These are phyloP conservation scores for Ceratobasidium papillatum DNA, from an alignment of 1,284 basidiomycete genomes.

Conservation along the genomic window DNA sequence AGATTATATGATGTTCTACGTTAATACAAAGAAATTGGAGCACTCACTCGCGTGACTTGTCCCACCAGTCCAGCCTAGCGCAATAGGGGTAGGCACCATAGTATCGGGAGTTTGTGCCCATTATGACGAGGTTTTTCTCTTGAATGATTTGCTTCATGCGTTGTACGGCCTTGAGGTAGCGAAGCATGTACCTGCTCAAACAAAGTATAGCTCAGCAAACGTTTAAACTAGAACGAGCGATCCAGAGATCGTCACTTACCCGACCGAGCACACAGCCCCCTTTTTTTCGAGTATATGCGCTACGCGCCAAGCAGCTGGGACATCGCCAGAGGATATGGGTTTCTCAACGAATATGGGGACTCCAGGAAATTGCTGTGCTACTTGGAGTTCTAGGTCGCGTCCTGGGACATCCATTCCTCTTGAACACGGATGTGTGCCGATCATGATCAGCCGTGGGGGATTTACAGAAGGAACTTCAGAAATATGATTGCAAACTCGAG, in stretches of 20 bases:
- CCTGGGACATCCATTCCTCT: conserved; percentile 81
- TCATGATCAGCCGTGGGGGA: conserved; percentile 74
- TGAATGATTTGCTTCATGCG: conserved; percentile 97
- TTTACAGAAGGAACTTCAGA: conserved; percentile 74
- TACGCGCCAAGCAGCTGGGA: conserved; percentile 54
- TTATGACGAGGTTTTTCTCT: conserved; percentile 95
- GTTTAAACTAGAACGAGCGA: conserved; percentile 4
- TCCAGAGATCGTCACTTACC: conserved; percentile 59
- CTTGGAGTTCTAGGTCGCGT: conserved; percentile 88
- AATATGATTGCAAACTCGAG: conserved; percentile 85
- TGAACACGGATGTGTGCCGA: conserved; percentile 94
- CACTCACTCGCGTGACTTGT: conserved; percentile 84
- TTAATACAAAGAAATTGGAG: neutral
- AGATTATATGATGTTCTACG: neutral
- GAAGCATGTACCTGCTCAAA: conserved; percentile 71
- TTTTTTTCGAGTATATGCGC: conserved; percentile 69
- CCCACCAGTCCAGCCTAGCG: conserved; percentile 96
- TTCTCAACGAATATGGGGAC: conserved; percentile 95
- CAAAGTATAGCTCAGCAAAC: conserved; percentile 24
- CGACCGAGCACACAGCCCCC: conserved; percentile 86
- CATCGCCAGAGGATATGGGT: conserved; percentile 87
- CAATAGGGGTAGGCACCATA: conserved; percentile 92
- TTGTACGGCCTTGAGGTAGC: conserved; percentile 94
- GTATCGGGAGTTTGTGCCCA: conserved; percentile 96
- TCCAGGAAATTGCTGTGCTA: conserved; percentile 88